These are phyloP conservation scores for Penicillium sp. DNA, from an alignment of 2,329 filamentous ascomycete genomes.

Conservation along the genomic window DNA sequence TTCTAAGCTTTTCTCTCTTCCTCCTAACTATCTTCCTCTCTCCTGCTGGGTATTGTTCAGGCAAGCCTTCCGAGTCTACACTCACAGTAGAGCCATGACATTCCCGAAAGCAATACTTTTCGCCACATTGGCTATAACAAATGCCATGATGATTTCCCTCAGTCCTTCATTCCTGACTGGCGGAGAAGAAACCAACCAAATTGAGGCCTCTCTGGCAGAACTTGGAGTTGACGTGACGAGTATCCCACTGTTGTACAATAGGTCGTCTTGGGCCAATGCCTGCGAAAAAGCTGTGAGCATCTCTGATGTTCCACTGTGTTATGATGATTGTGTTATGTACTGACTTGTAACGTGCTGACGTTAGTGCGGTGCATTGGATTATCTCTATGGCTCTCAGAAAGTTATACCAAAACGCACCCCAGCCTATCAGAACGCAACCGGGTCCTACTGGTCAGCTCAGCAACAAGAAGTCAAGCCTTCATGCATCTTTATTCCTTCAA, in stretches of 20 bases:
- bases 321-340: not conserved
- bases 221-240: conserved; percentile 3
- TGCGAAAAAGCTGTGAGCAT: conserved; percentile 6
- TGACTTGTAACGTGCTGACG: not conserved
- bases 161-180: not conserved
- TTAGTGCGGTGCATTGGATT: conserved; percentile 22
- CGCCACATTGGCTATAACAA: not conserved
- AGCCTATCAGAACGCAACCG: conserved; percentile 27
- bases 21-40: not conserved
- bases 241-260: not conserved
- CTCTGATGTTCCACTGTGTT: not conserved
- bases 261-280: not conserved
- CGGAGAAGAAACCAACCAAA: not conserved
- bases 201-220: conserved; percentile 1
- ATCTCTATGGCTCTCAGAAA: conserved; percentile 21
- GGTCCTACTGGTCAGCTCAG: conserved; percentile 43
- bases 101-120: not conserved
- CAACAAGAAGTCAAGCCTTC: conserved; percentile 39
- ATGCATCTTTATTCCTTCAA: conserved; percentile 40
- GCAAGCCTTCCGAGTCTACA: not conserved
- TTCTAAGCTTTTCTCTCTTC: not conserved
- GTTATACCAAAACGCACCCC: conserved; percentile 24
- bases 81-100: not conserved
- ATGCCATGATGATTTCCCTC: not conserved
- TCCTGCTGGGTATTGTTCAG: not conserved